phyloP scores from a whole-genome alignment of 805 yeast species.

The Cyberlindnera americana region DNA sequence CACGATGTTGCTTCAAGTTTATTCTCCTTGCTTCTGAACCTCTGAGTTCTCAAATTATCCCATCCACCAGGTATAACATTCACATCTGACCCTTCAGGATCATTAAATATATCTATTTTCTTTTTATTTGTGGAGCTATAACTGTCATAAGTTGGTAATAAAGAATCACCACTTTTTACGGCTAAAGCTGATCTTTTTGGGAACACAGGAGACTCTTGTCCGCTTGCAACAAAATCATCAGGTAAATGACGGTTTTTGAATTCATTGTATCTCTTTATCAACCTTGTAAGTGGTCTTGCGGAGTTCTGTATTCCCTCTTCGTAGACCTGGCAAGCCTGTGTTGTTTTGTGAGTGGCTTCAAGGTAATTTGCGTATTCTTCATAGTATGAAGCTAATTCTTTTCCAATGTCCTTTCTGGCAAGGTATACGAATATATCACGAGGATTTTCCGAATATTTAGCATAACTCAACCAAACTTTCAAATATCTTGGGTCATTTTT shows the following conservation, averaged over 20 bases:
- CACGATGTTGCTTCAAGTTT: slow-evolving; percentile 50
- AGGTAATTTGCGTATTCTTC: slow-evolving; percentile 71
- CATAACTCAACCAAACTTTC: slow-evolving; percentile 77
- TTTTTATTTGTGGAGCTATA: slow-evolving; percentile 9
- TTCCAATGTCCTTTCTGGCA: slow-evolving; percentile 69
- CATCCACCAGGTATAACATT: slow-evolving; percentile 32
- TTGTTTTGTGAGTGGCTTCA: slow-evolving; percentile 44
- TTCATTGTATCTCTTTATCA: slow-evolving; percentile 39
- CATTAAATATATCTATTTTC: slow-evolving; percentile 23
- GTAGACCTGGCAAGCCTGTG: slow-evolving; percentile 59
- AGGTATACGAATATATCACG: slow-evolving; percentile 68
- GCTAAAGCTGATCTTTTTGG: slow-evolving; percentile 35
- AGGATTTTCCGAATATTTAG: slow-evolving; percentile 64
- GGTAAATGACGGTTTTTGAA: slow-evolving; percentile 22
- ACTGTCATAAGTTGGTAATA: slow-evolving; percentile 14
- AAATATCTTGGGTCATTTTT: slow-evolving; percentile 81
- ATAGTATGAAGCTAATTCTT: slow-evolving; percentile 62
- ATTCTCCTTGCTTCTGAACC: slow-evolving; percentile 62
- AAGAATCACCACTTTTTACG: slow-evolving; percentile 34
- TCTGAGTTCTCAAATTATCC: slow-evolving; percentile 48
- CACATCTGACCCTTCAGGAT: slow-evolving; percentile 14
- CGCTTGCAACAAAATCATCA: slow-evolving; percentile 17
- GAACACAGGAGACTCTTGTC: slow-evolving; percentile 34
- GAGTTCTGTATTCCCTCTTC: slow-evolving; percentile 50
- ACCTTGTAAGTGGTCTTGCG: slow-evolving; percentile 63